phyloP scores from a whole-genome alignment of 169 alveolate species.

The Plasmodium vivax region DNA sequence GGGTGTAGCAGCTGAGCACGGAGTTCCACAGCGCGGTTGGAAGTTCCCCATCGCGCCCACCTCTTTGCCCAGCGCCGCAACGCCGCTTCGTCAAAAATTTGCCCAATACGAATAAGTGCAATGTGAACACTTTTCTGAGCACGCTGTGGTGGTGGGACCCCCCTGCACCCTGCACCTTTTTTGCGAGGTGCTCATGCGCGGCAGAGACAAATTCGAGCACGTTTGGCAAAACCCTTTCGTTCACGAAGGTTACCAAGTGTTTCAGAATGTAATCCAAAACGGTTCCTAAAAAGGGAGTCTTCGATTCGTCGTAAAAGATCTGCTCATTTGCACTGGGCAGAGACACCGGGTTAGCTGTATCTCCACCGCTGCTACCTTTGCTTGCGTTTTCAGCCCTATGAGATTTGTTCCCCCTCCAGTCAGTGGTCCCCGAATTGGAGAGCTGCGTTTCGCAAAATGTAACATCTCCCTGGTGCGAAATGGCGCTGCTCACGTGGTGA shows the following conservation, averaged over 20 bases:
- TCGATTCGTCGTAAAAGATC: neutral
- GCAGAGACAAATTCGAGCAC: constrained; percentile 27
- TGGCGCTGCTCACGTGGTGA: neutral
- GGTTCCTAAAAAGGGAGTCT: constrained; percentile 1
- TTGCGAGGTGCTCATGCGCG: neutral
- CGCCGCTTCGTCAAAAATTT: constrained; percentile 17
- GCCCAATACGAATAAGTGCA: constrained; percentile 27
- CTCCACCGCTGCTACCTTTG: neutral
- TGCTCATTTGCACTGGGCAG: neutral
- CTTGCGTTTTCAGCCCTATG: neutral
- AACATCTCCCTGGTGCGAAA: neutral
- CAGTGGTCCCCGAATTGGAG: neutral
- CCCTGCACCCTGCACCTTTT: neutral
- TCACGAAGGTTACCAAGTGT: constrained; percentile 8
- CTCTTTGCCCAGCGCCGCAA: neutral
- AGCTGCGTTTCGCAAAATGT: neutral
- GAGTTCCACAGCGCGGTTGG: constrained; percentile 20
- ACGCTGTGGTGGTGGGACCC: neutral
- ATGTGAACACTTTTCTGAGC: constrained; percentile 19
- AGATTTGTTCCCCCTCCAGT: neutral
- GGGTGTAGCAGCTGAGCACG: constrained; percentile 24
- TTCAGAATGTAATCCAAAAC: constrained; percentile 16
- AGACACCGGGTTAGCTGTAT: neutral
- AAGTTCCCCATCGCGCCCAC: neutral
- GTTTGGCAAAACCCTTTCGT: constrained; percentile 9